These are phyloP conservation scores for Cytospora paraplurivora DNA, from an alignment of 2,329 filamentous ascomycete genomes.

Conservation along the genomic window DNA sequence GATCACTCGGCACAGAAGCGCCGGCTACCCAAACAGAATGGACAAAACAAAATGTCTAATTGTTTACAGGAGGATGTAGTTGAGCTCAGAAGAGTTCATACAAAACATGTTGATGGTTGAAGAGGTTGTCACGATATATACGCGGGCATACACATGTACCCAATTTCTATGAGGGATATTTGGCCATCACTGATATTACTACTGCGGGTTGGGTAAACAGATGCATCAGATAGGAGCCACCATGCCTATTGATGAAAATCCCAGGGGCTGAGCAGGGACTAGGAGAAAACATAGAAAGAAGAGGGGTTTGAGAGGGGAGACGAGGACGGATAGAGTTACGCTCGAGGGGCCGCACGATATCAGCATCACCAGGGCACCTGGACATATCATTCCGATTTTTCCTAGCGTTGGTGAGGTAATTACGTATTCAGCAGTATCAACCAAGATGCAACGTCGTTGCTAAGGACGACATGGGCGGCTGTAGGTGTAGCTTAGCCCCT, in stretches of 20 bases:
- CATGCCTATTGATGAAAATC: neutral
- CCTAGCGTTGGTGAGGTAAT: conserved; percentile 3
- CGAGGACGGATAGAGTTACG: neutral
- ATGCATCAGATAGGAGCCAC: neutral
- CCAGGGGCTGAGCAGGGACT: conserved; percentile 18
- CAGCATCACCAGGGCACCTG: neutral
- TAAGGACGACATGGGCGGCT: conserved; percentile 9
- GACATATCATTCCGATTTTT: neutral
- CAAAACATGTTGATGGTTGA: no score
- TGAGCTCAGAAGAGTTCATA: no score
- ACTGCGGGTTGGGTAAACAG: neutral
- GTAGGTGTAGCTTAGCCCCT: neutral
- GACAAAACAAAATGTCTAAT: neutral
- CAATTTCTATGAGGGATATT: conserved; percentile 26
- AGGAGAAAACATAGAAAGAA: neutral
- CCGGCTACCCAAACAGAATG: conserved; percentile 7
- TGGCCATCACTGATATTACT: neutral
- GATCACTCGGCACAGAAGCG: conserved; percentile 18
- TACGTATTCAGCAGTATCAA: neutral
- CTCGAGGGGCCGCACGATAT: neutral
- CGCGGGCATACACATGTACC: neutral
- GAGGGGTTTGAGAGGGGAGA: neutral
- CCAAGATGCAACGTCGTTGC: neutral
- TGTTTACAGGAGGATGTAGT: neutral
- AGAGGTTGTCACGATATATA: neutral